phyloP scores from a whole-genome alignment of 371 early-diverging fungal genomes.

The Choanephora cucurbitarum region DNA sequence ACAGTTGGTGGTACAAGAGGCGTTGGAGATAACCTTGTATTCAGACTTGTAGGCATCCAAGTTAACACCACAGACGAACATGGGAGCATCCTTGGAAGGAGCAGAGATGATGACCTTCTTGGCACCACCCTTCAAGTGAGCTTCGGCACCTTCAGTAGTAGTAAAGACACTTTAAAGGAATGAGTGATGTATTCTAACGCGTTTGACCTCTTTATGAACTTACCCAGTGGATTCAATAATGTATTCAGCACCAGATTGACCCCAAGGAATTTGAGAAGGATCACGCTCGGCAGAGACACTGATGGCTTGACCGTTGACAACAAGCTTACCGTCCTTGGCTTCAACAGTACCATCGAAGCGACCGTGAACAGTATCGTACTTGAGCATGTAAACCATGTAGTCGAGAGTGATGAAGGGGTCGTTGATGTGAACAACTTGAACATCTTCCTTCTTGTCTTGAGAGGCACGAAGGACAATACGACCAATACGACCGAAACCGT shows the following conservation, averaged over 20 bases:
- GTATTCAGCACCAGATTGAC: constrained; percentile 84
- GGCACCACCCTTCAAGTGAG: constrained; percentile 93
- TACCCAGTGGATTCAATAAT: constrained; percentile 96
- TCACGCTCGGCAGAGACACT: constrained; percentile 38
- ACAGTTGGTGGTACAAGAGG: constrained; percentile 99
- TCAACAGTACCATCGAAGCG: constrained; percentile 81
- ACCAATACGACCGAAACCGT: constrained; percentile 96
- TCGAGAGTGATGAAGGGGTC: constrained; percentile 97
- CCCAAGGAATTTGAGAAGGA: constrained; percentile 94
- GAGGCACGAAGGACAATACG: constrained; percentile 97
- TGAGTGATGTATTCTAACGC: not conserved
- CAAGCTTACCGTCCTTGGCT: constrained; percentile 79
- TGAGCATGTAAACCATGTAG: constrained; percentile 96
- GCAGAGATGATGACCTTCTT: constrained; percentile 99
- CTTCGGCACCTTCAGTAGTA: constrained; percentile 83
- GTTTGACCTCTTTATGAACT: not conserved
- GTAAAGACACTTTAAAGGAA: constrained; percentile 82
- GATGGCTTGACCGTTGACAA: constrained; percentile 66
- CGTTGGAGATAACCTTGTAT: constrained; percentile 94
- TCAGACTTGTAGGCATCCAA: constrained; percentile 84
- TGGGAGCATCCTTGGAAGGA: constrained; percentile 93
- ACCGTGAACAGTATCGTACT: constrained; percentile 99
- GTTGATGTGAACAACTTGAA: constrained; percentile 95
- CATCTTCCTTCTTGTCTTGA: constrained; percentile 63
- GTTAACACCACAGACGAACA: constrained; percentile 96